phyloP scores from a whole-genome alignment of 306 rosid genomes.

The Dalbergia cochinchinensis region DNA sequence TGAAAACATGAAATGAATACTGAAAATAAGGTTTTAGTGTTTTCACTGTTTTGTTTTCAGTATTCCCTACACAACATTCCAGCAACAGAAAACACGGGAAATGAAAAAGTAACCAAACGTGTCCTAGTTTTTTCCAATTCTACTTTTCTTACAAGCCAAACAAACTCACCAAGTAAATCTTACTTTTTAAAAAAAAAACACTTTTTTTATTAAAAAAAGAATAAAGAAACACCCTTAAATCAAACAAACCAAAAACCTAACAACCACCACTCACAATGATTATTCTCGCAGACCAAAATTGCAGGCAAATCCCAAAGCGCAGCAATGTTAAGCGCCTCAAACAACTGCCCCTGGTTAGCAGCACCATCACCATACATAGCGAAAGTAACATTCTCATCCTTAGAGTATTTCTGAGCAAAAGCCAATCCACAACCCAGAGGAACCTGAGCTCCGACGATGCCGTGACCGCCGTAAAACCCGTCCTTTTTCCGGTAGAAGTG shows the following conservation, averaged over 20 bases:
- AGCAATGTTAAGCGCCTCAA: slow-evolving; percentile 85
- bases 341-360: slow-evolving; percentile 90
- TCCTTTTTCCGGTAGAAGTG: slow-evolving; percentile 73
- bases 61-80: too few relatives aligned
- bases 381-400: slow-evolving; percentile 76
- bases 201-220: too few relatives aligned
- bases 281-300: slow-evolving; percentile 87
- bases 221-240: neutral
- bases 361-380: slow-evolving; percentile 88
- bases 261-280: slow-evolving; percentile 71
- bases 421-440: slow-evolving; percentile 87
- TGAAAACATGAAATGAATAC: too few relatives aligned
- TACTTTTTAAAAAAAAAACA: too few relatives aligned
- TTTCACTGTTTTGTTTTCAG: too few relatives aligned
- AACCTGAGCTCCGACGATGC: slow-evolving; percentile 90
- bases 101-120: too few relatives aligned
- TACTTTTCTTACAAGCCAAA: neutral
- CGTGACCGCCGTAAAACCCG: slow-evolving; percentile 86
- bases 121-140: neutral
- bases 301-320: slow-evolving; percentile 93
- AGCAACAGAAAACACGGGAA: too few relatives aligned
- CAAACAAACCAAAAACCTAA: neutral
- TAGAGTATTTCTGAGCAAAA: slow-evolving; percentile 75
- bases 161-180: neutral
- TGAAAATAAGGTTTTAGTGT: too few relatives aligned